phyloP scores from a whole-genome alignment of 2,329 filamentous ascomycete species.

The Colletotrichum sp. region DNA sequence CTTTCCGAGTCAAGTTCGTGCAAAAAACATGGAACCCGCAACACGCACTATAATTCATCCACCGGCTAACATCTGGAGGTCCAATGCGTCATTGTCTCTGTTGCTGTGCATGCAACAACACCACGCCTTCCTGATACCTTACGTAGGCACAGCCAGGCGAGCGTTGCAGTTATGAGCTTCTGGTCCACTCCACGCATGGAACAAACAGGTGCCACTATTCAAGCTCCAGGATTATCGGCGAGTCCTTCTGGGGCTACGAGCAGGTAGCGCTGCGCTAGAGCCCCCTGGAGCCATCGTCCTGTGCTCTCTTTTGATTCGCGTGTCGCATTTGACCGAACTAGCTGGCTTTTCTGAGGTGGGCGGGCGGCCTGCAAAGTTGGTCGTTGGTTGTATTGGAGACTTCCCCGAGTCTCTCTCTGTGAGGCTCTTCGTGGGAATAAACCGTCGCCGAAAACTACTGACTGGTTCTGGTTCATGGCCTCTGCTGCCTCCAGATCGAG shows the following conservation, averaged over 20 bases:
- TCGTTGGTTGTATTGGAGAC: neutral
- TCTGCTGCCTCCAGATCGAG: neutral
- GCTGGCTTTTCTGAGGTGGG: neutral
- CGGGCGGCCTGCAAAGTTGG: neutral
- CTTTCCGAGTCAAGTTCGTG: neutral
- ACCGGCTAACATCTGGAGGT: neutral
- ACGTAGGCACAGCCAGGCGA: neutral
- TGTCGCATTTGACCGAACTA: neutral
- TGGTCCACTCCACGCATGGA: neutral
- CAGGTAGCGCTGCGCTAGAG: neutral
- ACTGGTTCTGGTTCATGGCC: neutral
- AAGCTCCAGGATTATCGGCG: conserved; percentile 12
- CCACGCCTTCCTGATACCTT: neutral
- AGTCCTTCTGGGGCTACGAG: conserved; percentile 3
- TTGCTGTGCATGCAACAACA: neutral
- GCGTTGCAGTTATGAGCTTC: neutral
- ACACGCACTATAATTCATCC: neutral
- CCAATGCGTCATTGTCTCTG: neutral
- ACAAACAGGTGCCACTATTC: conserved; percentile 2
- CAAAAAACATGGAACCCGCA: neutral
- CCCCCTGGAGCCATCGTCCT: neutral
- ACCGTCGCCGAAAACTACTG: neutral
- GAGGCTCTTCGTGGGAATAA: neutral
- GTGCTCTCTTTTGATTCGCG: neutral
- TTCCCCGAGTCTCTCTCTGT: neutral